phyloP scores from a whole-genome alignment of 345 rosid species.

The Populus pruinosa region DNA sequence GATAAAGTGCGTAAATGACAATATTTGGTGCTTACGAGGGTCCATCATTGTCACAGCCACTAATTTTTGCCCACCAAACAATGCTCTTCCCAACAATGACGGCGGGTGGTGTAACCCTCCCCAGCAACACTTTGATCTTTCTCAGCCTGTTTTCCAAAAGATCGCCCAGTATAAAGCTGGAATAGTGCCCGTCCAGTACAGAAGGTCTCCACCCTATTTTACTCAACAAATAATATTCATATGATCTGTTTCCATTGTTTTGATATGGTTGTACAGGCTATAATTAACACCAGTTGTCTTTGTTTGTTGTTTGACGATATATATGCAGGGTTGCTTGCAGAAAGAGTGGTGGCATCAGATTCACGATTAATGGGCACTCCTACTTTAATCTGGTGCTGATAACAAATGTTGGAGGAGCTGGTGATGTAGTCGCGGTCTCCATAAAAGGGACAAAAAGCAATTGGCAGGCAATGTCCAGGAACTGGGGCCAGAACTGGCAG shows the following conservation, averaged over 20 bases:
- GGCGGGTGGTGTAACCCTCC: slow-evolving; percentile 19
- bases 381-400: slow-evolving; percentile 9
- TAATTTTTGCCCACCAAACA: slow-evolving; percentile 17
- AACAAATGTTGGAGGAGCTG: slow-evolving; percentile 13
- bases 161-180: slow-evolving; percentile 14
- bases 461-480: slow-evolving; percentile 8
- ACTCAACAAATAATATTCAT: not conserved
- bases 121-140: slow-evolving; percentile 10
- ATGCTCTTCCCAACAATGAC: not conserved
- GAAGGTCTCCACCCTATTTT: not conserved
- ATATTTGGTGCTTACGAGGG: not conserved
- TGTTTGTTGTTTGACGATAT: not conserved
- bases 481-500: slow-evolving; percentile 16
- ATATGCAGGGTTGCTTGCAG: slow-evolving; percentile 8
- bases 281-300: not conserved
- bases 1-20: slow-evolving; percentile 7
- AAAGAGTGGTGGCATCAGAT: slow-evolving; percentile 6
- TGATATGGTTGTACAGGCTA: not conserved
- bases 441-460: not conserved
- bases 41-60: slow-evolving; percentile 9
- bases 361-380: slow-evolving; percentile 13
- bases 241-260: not conserved
- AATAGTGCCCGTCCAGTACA: slow-evolving; percentile 9
- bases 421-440: slow-evolving; percentile 3
- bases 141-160: slow-evolving; percentile 9